Conservation (phyloP, 805 yeast genomes). For the Pichia deserticola region DNA sequence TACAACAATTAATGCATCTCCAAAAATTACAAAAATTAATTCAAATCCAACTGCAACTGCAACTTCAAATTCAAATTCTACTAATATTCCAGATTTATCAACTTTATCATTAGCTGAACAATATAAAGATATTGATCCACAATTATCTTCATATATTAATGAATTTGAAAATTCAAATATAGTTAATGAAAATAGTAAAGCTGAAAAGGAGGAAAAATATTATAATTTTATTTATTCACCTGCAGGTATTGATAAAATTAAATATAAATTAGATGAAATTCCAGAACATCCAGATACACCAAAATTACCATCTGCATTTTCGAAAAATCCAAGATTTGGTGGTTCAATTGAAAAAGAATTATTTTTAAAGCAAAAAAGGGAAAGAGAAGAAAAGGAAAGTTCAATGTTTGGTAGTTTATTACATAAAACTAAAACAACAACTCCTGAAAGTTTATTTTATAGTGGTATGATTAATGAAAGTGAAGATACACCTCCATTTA, state of each 20-base stretch:
- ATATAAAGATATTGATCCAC: slow-evolving; percentile 34
- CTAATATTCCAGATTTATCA: background rate
- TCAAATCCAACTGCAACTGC: background rate
- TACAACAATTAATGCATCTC: too few species aligned
- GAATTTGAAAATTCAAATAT: slow-evolving; percentile 18
- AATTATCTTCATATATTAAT: slow-evolving; percentile 39
- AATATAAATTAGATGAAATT: slow-evolving; percentile 35
- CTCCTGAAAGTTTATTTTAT: slow-evolving; percentile 12
- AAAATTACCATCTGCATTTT: slow-evolving; percentile 42
- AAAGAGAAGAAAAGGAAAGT: slow-evolving; percentile 14
- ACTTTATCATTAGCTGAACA: slow-evolving; percentile 14
- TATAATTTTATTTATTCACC: slow-evolving; percentile 19
- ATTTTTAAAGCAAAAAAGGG: slow-evolving; percentile 14
- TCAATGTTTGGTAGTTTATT: slow-evolving; percentile 26
- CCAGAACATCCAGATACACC: slow-evolving; percentile 46
- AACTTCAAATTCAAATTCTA: background rate
- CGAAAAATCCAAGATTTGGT: slow-evolving; percentile 24
- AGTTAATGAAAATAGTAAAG: background rate
- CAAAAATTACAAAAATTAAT: background rate
- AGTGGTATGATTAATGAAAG: slow-evolving; percentile 16
- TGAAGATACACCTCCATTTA: slow-evolving; percentile 17
- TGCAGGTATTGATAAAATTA: slow-evolving; percentile 18
- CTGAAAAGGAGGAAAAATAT: slow-evolving; percentile 6
- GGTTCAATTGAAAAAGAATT: slow-evolving; percentile 21
- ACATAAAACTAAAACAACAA: slow-evolving; percentile 22